These are phyloP conservation scores for Ilyonectria mors-panacis DNA, from an alignment of 2,329 filamentous ascomycete species.

Conservation along the genomic window DNA sequence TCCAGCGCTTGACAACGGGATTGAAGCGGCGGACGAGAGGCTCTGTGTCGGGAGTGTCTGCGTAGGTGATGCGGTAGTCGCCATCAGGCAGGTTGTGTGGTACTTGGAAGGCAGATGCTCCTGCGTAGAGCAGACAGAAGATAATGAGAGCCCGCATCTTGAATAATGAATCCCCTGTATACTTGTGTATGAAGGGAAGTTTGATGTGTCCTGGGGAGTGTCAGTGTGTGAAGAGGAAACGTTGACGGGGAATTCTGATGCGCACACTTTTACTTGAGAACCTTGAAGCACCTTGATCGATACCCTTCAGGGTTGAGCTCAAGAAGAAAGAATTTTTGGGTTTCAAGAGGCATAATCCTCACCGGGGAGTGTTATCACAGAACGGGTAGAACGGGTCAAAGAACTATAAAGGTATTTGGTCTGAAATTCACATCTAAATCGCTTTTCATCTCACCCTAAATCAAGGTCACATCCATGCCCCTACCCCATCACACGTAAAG, in stretches of 20 bases:
- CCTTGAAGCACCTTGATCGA: too few relatives aligned
- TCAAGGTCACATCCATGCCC: not conserved
- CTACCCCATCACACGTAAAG: not conserved
- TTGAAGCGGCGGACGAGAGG: slow-evolving; percentile 11
- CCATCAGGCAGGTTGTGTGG: slow-evolving; percentile 22
- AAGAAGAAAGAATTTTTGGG: not conserved
- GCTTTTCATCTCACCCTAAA: slow-evolving; percentile 24
- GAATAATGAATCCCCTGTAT: too few relatives aligned
- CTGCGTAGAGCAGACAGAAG: not conserved
- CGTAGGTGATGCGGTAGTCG: slow-evolving; percentile 18
- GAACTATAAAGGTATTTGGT: not conserved
- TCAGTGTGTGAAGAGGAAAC: too few relatives aligned
- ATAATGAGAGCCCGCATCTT: slow-evolving; percentile 4
- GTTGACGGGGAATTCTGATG: too few relatives aligned
- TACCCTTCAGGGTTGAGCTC: too few relatives aligned
- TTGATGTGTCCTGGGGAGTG: too few relatives aligned
- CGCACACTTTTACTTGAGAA: too few relatives aligned
- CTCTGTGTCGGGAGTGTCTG: not conserved
- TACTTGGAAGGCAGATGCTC: slow-evolving; percentile 20
- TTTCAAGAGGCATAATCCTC: too few relatives aligned
- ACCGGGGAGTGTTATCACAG: not conserved
- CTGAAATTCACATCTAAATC: slow-evolving; percentile 28
- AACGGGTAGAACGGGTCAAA: not conserved
- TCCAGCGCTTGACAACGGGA: slow-evolving; percentile 5
- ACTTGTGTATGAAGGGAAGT: not conserved